Conservation (phyloP, 2,329 filamentous ascomycete species). For the Aureobasidium sp. region DNA sequence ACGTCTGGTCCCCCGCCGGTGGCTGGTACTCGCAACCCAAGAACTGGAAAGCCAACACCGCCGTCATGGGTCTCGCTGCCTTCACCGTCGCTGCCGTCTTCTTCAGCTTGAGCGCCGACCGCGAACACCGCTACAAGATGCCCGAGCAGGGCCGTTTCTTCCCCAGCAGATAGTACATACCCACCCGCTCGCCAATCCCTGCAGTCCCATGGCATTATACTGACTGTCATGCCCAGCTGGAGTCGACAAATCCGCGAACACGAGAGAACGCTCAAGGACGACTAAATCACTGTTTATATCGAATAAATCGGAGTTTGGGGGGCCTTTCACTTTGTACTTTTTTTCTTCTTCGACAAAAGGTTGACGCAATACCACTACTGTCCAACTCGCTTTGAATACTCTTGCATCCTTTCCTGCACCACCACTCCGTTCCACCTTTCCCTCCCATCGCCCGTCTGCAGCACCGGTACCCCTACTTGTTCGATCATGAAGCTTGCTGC, state of each 20-base stretch:
- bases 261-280: conserved; percentile 36
- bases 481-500: conserved; percentile 91
- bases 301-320: conserved; percentile 11
- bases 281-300: background rate
- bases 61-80: conserved; percentile 62
- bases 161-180: conserved; percentile 72
- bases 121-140: conserved; percentile 66
- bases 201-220: background rate
- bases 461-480: conserved; percentile 73
- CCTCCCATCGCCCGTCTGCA: conserved; percentile 32
- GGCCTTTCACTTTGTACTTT: conserved; percentile 2
- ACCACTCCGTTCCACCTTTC: conserved; percentile 45
- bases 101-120: conserved; percentile 67
- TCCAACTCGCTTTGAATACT: conserved; percentile 20
- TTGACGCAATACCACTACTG: conserved; percentile 14
- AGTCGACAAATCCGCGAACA: conserved; percentile 65
- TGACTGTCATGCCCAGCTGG: conserved; percentile 41
- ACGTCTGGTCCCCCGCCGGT: conserved; percentile 97
- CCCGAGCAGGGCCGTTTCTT: conserved; percentile 72
- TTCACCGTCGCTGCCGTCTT: conserved; percentile 60
- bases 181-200: background rate
- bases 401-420: conserved; percentile 32
- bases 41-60: conserved; percentile 94
- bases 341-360: background rate
- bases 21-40: conserved; percentile 93